Evolutionary conservation across 257 asterid species (phyloP), one percentile per base, ranked within the genome.

Genomic region (Solanum sitiens): DNA sequence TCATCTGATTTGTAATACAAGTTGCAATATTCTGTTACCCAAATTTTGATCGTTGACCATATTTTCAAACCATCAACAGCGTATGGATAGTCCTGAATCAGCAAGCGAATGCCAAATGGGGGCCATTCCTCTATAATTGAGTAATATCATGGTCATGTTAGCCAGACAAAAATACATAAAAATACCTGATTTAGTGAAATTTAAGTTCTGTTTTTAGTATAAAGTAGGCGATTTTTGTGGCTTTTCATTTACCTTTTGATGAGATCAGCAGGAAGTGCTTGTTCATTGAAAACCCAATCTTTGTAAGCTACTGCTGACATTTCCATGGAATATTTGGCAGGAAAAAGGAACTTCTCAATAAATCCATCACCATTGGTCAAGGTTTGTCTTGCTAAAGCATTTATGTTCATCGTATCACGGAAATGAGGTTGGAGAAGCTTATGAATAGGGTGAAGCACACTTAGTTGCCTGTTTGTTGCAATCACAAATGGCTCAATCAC

Each of bases 51-150:
- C 63, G 98, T 94, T 65, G 93, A 85, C 98, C 98, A 96, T 18
- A 94, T 92, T 89, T 94, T 92, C 20, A 95, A 94, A 40, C 97
- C 98, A 83, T 95, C 98, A 32, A 95, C 98, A 37, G 97, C 98
- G 53, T 86, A 95, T 7, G 98, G 98, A 73, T 95, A 95, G 90
- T 94, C 98, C 87, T 92, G 90, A 13, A 96, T 91, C 21, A 96
- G 87, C 63, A 96, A 88, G 9, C 94, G 95, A 84, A 96, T 86
- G 25, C 98, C 96, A 27, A 91, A 91, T 56, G 93, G 90, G 11
- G 92, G 96, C 96, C 86, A 94, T 67, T 79, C 95, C 95, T 88
- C 98, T 95, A 83, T 53, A 87, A 33, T 72, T 44, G 45, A 40
- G 7, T 6, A 65, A 40, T n/a, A 67, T 6, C n/a, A 18, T 18